phyloP scores from a whole-genome alignment of 164 flowering plant genomes.

The Stephania cephalantha region DNA sequence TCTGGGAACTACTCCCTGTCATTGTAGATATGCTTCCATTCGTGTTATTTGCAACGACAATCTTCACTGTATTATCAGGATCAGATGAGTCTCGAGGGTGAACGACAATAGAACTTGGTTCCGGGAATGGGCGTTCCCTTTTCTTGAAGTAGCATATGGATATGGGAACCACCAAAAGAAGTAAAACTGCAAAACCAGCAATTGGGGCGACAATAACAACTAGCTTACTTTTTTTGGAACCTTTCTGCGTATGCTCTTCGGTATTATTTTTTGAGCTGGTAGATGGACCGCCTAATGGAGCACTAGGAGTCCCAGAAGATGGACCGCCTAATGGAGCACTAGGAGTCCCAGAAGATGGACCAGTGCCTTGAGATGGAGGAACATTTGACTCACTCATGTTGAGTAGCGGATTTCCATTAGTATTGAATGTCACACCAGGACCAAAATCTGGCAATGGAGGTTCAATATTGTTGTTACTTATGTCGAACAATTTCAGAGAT shows the following conservation, averaged over 20 bases:
- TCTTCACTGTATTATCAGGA: conserved; percentile 42
- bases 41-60: conserved; percentile 35
- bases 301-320: conserved; percentile 8
- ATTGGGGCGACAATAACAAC: conserved; percentile 27
- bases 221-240: conserved; percentile 14
- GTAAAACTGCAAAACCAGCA: conserved; percentile 19
- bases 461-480: conserved; percentile 48
- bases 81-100: conserved; percentile 60
- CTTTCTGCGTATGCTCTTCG: neutral
- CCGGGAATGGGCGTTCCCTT: conserved; percentile 20
- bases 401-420: conserved; percentile 45
- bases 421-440: conserved; percentile 30
- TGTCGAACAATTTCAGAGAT: conserved; percentile 46
- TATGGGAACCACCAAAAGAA: conserved; percentile 21
- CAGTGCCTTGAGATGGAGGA: conserved; percentile 16
- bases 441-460: conserved; percentile 66
- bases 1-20: conserved; percentile 31
- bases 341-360: conserved; percentile 16
- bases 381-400: conserved; percentile 5
- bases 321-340: conserved; percentile 17
- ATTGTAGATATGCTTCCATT: conserved; percentile 26
- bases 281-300: conserved; percentile 18
- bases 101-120: conserved; percentile 36
- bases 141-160: conserved; percentile 34
- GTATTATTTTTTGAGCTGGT: conserved; percentile 1